A percentile compares a stretch with the other conserved stretches of the same genome.
Evolutionary conservation across 2,329 filamentous ascomycete genomes (phyloP).

Genomic region (Diaporthe aspalathi): DNA sequence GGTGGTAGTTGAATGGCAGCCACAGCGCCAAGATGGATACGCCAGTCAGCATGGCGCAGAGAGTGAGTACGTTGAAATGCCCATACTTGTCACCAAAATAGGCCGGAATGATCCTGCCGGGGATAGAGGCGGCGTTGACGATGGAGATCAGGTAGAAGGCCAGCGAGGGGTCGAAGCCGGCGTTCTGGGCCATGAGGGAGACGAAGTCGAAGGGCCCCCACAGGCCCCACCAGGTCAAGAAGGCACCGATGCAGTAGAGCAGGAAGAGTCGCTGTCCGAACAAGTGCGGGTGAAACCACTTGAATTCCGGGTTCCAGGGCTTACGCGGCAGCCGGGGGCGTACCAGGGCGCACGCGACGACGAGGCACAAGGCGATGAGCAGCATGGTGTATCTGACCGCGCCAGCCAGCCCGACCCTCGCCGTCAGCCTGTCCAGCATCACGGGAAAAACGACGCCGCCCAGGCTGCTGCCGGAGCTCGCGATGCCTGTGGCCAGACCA

Average conservation of each 20-base stretch:
- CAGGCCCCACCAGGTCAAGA: conserved; percentile 43
- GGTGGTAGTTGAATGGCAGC: conserved; percentile 47
- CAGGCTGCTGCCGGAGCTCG: conserved; percentile 35
- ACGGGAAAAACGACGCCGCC: conserved; percentile 43
- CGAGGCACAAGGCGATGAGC: conserved; percentile 33
- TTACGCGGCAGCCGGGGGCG: conserved; percentile 45
- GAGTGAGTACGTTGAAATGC: conserved; percentile 26
- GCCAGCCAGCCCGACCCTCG: conserved; percentile 26
- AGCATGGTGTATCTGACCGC: conserved; percentile 37
- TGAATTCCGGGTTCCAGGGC: conserved; percentile 44
- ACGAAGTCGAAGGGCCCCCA: conserved; percentile 23
- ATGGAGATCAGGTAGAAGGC: conserved; percentile 41
- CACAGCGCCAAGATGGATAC: conserved; percentile 44
- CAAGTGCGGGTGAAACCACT: conserved; percentile 45
- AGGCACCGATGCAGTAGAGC: conserved; percentile 45
- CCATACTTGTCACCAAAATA: conserved; percentile 24
- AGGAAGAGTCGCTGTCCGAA: conserved; percentile 45
- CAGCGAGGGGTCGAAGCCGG: conserved; percentile 31
- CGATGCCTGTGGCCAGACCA: conserved; percentile 39
- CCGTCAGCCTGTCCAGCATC: conserved; percentile 28
- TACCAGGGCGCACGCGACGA: conserved; percentile 40
- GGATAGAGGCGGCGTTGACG: conserved; percentile 39
- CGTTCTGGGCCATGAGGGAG: conserved; percentile 30
- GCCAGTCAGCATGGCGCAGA: not conserved
- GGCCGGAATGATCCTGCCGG: conserved; percentile 18